These are phyloP conservation scores for Cryoendolithus antarcticus DNA, from an alignment of 2,329 filamentous ascomycete genomes.

Conservation along the genomic window DNA sequence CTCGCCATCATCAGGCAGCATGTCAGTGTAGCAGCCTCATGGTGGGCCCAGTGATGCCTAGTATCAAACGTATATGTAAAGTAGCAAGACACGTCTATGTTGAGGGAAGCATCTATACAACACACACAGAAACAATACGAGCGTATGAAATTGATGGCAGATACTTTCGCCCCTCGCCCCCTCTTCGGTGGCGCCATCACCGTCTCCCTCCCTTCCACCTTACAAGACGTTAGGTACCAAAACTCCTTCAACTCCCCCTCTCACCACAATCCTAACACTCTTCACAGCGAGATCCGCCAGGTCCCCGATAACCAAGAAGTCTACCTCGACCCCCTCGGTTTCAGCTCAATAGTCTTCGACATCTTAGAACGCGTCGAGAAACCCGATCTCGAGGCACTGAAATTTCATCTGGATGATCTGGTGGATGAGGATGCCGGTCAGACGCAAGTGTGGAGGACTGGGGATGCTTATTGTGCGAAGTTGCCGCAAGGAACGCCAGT, in stretches of 20 bases:
- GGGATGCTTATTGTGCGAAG: slow-evolving; percentile 19
- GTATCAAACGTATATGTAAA: too few relatives aligned
- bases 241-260: slow-evolving; percentile 3
- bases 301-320: slow-evolving; percentile 86
- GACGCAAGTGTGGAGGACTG: slow-evolving; percentile 24
- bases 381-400: slow-evolving; percentile 53
- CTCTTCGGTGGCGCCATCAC: slow-evolving; percentile 64
- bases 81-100: too few relatives aligned
- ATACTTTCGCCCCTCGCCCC: slow-evolving; percentile 40
- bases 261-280: not conserved
- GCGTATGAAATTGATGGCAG: too few relatives aligned
- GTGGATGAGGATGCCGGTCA: slow-evolving; percentile 23
- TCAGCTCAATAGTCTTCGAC: slow-evolving; percentile 80
- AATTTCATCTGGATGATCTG: slow-evolving; percentile 39
- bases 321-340: slow-evolving; percentile 71
- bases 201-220: slow-evolving; percentile 54
- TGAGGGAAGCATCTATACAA: too few relatives aligned
- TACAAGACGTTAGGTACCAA: slow-evolving; percentile 59
- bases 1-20: too few relatives aligned
- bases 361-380: slow-evolving; percentile 72
- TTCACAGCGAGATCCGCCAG: slow-evolving; percentile 53
- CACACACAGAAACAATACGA: too few relatives aligned
- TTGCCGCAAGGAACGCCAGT: slow-evolving; percentile 41
- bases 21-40: too few relatives aligned
- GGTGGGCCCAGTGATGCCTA: too few relatives aligned